Evolutionary conservation across 805 yeast species (phyloP), one percentile per base, ranked within the genome.

Genomic region (Candida pseudoglaebosa): DNA sequence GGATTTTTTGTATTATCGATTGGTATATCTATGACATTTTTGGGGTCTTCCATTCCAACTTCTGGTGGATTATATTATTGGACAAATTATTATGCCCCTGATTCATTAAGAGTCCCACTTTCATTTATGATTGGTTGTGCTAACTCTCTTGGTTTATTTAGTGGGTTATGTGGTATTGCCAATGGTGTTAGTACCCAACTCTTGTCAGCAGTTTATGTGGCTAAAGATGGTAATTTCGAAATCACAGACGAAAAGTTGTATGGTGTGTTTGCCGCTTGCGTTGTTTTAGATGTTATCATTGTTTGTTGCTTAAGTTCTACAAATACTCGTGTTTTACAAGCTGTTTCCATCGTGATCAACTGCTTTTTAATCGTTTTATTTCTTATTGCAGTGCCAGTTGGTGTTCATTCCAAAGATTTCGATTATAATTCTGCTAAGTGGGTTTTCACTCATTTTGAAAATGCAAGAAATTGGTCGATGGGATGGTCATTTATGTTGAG

Each of bases 21-120:
- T 10, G 87, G 85, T 15, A 45, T 73, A 5, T 65, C 80, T 14
- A 73, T 82, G 78, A 67, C 83, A 8, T 84, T 80, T 49, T 56
- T 80, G 43, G 84, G 82, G 1, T 71, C 80, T 32, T 75, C 86
- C 1, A 71, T 79, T 43, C 88, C 90, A 22, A 82, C 88, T 1
- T 74, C 82, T 17, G 88, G 89, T 40, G 89, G 89, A 5, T 60
- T 82, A 28, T 82, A 80, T 24, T 48, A 48, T 26, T 46, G 48
- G 38, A 38, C 52, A 54, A 76, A 68, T 56, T 70, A 77, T 53
- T 80, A 78, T 52, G 77, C 86, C 12, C 87, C 85, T 2, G 70
- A 63, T 34, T 47, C 49, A 4, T 49, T 65, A 28, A 70, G 73
- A 49, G 69, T 71, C 19, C 76, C 78, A 1, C 54, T 79, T 21